Conservation (phyloP, 2,329 filamentous ascomycete species). For the Microsporum ferrugineum region DNA sequence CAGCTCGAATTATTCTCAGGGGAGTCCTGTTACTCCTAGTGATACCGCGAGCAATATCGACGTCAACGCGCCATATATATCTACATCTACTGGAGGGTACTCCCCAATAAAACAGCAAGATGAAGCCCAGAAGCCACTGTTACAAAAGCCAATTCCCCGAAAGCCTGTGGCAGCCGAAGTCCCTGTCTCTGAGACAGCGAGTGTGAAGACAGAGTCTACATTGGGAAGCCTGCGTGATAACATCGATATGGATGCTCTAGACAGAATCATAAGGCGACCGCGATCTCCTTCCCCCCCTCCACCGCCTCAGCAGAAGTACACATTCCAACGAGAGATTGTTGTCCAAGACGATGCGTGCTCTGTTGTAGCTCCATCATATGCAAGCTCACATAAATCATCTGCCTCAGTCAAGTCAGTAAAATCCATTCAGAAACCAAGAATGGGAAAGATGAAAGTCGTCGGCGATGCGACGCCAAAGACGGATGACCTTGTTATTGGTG, state of each 20-base stretch:
- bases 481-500: conserved; percentile 37
- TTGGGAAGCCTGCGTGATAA: conserved; percentile 33
- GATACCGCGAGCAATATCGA: neutral
- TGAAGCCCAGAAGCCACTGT: conserved; percentile 30
- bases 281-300: conserved; percentile 9
- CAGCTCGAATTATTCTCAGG: conserved; percentile 8
- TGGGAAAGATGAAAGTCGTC: conserved; percentile 69
- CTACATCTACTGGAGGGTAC: neutral
- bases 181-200: conserved; percentile 15
- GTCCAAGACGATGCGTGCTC: conserved; percentile 51
- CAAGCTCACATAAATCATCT: conserved; percentile 53
- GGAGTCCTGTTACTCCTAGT: conserved; percentile 6
- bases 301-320: conserved; percentile 2
- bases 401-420: conserved; percentile 31
- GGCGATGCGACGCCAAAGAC: conserved; percentile 43
- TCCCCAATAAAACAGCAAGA: conserved; percentile 18
- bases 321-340: conserved; percentile 17
- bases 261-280: conserved; percentile 32
- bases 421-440: conserved; percentile 50
- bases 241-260: conserved; percentile 41
- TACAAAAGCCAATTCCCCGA: conserved; percentile 21
- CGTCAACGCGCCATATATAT: neutral
- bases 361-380: conserved; percentile 62
- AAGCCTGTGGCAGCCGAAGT: conserved; percentile 39
- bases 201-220: conserved; percentile 26